Conservation (phyloP, 148 eudicot species). For the Persicaria tinctoria region DNA sequence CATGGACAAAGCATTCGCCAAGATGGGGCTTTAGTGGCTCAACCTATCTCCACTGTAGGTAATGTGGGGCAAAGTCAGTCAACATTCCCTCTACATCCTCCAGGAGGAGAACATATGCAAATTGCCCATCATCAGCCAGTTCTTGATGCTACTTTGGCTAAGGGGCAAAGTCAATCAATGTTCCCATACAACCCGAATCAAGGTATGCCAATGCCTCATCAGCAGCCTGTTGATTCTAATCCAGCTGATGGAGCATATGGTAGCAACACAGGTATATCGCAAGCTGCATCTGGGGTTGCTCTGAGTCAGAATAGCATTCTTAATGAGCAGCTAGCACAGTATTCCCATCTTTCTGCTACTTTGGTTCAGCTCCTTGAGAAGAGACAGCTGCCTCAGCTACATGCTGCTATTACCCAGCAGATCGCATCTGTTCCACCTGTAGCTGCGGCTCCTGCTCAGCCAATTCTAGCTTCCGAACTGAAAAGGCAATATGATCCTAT, state of each 20-base stretch:
- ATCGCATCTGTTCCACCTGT: conserved; percentile 20
- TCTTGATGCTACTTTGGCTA: conserved; percentile 12
- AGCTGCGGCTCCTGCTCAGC: conserved; percentile 16
- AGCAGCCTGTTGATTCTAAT: conserved; percentile 21
- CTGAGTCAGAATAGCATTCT: conserved; percentile 21
- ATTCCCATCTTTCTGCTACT: conserved; percentile 33
- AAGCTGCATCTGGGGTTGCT: conserved; percentile 21
- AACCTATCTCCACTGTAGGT: conserved; percentile 18
- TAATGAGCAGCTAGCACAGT: conserved; percentile 33
- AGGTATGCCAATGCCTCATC: conserved; percentile 24
- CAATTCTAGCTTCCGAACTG: conserved; percentile 23
- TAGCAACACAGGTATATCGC: conserved; percentile 14
- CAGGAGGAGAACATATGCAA: conserved; percentile 4
- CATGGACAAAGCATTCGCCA: conserved; percentile 31
- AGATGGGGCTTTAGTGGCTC: conserved; percentile 13
- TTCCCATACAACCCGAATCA: conserved; percentile 13
- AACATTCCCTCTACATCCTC: neutral
- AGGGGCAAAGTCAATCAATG: conserved; percentile 18
- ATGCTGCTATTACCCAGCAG: conserved; percentile 23
- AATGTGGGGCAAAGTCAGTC: neutral
- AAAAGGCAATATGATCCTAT: conserved; percentile 27
- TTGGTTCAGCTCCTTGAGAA: conserved; percentile 39
- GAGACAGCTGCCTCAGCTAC: conserved; percentile 36
- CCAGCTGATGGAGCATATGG: conserved; percentile 20
- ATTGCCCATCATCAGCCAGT: conserved; percentile 1